Evolutionary conservation across 768 basidiomycete genomes (phyloP), one percentile per base, ranked within the genome.

Genomic region (Phanerochaete carnosa): DNA sequence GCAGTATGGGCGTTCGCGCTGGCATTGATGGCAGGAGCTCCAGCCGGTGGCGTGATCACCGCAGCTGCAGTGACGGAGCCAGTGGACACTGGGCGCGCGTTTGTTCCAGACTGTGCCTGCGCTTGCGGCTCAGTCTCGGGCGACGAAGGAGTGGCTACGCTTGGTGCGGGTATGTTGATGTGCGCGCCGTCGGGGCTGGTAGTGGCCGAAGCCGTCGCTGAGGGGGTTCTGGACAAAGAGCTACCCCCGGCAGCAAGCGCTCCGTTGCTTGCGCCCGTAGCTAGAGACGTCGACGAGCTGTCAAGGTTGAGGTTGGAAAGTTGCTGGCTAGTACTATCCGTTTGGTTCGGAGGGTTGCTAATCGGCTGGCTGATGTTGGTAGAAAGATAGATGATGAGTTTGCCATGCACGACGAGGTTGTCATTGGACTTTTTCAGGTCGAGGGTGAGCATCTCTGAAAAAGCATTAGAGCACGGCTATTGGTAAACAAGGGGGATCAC

Each of bases 401-500:
- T 98, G 50, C 97, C 97, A 69, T 98, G 95, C 3, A 99, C 97
- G 51, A 95, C 92, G 28, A 97, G 85, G 71, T 97, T 95, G 75
- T 99, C 97, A 68, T 96, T 97, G n/a, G 95, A 98, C 76, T 96
- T 96, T 80, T 98, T 97, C 68, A 99, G 79, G 70, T 98, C 97
- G 65, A 95, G 74, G 0, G 96, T 98, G 53, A 98, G 83, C 88
- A 97, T 97, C 80, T 98, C 97, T 55, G 51, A 29, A 33, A 33
- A 26, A 29, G 16, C 46, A 54, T 57, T 47, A 56, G 37, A 49
- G 25, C 58, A 32, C 13, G 22, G 45, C 39, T 47, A 49, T 46
- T 29, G 33, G 47, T 50, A 2, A 22, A 25, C 33, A 35, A 22
- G 19, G 45, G n/a, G 72, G 3, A 7, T 22, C 51, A 73, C 65